Percentiles rank a stretch among this genome's conserved stretches.
These are phyloP conservation scores for Zoysia japonica DNA, from an alignment of 176 grass and related monocot species.

Conservation along the genomic window DNA sequence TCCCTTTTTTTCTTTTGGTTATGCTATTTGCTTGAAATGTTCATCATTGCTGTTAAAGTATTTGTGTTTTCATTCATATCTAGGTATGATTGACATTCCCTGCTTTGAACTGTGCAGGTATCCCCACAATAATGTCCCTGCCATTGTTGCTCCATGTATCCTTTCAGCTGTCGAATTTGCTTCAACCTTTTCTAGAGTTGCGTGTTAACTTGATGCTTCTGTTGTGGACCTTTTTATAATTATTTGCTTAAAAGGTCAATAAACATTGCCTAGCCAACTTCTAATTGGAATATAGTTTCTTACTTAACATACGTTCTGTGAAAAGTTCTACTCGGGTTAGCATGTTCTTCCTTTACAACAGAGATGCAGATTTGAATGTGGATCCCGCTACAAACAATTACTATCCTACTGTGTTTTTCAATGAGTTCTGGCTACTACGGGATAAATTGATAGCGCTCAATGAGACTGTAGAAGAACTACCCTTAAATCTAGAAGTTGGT, in stretches of 20 bases:
- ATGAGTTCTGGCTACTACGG: slow-evolving; percentile 96
- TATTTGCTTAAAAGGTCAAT: slow-evolving; percentile 4
- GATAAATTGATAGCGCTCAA: slow-evolving; percentile 90
- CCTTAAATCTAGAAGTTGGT: slow-evolving; percentile 79
- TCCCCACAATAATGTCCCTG: slow-evolving; percentile 72
- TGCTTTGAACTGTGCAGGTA: slow-evolving; percentile 66
- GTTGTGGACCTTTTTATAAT: not conserved
- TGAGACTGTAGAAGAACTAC: slow-evolving; percentile 70
- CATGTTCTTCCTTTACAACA: slow-evolving; percentile 65
- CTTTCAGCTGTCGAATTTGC: slow-evolving; percentile 53
- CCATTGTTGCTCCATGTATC: slow-evolving; percentile 77
- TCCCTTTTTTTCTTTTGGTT: not conserved
- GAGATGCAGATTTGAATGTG: slow-evolving; percentile 75
- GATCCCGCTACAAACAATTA: slow-evolving; percentile 63
- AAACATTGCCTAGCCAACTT: slow-evolving; percentile 14
- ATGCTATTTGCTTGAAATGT: slow-evolving; percentile 14
- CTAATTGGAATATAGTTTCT: slow-evolving; percentile 1
- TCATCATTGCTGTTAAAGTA: not conserved
- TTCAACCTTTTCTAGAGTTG: slow-evolving; percentile 2
- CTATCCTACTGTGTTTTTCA: slow-evolving; percentile 90
- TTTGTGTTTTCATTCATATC: not conserved
- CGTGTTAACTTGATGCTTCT: not conserved
- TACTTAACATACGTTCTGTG: slow-evolving; percentile 8
- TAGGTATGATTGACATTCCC: slow-evolving; percentile 9
- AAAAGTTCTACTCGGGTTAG: not conserved